These are phyloP conservation scores for Fraxinus pennsylvanica DNA, from an alignment of 257 asterid species.

Conservation along the genomic window DNA sequence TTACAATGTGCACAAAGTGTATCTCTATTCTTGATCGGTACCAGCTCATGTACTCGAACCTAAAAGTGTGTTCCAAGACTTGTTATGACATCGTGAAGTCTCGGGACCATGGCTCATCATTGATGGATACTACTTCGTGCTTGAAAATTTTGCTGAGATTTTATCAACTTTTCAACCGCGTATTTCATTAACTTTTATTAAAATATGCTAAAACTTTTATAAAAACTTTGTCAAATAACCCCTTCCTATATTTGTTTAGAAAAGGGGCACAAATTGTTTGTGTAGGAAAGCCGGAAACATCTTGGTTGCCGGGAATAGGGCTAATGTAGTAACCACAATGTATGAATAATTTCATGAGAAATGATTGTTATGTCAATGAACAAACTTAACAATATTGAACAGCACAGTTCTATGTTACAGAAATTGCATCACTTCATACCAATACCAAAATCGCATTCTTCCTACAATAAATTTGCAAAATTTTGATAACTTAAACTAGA, in stretches of 20 bases:
- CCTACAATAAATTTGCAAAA: no score
- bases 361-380: background rate
- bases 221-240: no score
- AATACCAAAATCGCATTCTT: no score
- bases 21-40: slow-evolving; percentile 61
- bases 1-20: slow-evolving; percentile 11
- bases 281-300: no score
- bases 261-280: background rate
- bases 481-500: no score
- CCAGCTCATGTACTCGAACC: slow-evolving; percentile 52
- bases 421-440: no score
- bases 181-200: no score
- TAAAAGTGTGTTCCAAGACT: slow-evolving; percentile 51
- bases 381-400: background rate
- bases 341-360: background rate
- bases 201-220: no score
- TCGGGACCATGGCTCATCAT: slow-evolving; percentile 41
- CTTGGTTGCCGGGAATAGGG: background rate
- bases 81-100: slow-evolving; percentile 43
- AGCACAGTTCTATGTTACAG: no score
- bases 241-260: background rate
- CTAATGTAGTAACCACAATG: background rate
- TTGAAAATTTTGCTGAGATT: no score
- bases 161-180: no score
- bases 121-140: background rate